Evolutionary conservation across 768 basidiomycete genomes (phyloP), one percentile per base, ranked within the genome.

Genomic region (Tylopilus intermedius): DNA sequence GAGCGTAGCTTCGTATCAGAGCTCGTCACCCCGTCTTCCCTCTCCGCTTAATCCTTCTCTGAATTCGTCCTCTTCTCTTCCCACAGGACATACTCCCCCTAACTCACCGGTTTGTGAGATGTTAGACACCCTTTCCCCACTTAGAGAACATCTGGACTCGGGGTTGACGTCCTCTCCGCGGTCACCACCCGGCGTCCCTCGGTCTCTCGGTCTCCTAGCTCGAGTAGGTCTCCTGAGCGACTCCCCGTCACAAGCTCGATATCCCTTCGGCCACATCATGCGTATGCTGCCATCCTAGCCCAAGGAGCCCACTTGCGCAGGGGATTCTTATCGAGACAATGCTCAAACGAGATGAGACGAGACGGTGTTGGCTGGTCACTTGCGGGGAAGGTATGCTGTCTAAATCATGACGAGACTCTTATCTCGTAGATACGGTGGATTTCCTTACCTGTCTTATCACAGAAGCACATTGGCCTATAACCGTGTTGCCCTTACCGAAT

Each of bases 251-350:
- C 24, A 13, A n/a, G 33, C 4, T 1, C 53, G 4, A 22, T 51
- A 1, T 45, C 56, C 24, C 41, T 45, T 14, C 56, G 53, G 33
- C 45, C 38, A 32, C 46, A 49, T 26, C 42, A 15, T 21, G 8
- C n/a, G 3, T 56, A 62, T 51, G 30, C 14, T 35, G 33, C 24
- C 60, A 55, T 43, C 29, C 59, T 5, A 55, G 49, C 32, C 54
- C 60, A 13, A 44, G 33, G 13, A 56, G 52, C 9, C 58, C 54
- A 1, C 39, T 55, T 21, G 15, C 41, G 9, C 63, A 55, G 27
- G 61, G 54, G 21, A 38, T 51, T 3, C 48, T 86, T 70, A 83
- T 86, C 59, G 84, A 86, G 62, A 86, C 86, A 59, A 69, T 88
- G 29, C 72, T 86, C 40, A 74, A 76, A 50, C 72, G 81, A 26